These are phyloP conservation scores for Ascomycota sp. DNA, from an alignment of 2,329 filamentous ascomycete species.

Conservation along the genomic window DNA sequence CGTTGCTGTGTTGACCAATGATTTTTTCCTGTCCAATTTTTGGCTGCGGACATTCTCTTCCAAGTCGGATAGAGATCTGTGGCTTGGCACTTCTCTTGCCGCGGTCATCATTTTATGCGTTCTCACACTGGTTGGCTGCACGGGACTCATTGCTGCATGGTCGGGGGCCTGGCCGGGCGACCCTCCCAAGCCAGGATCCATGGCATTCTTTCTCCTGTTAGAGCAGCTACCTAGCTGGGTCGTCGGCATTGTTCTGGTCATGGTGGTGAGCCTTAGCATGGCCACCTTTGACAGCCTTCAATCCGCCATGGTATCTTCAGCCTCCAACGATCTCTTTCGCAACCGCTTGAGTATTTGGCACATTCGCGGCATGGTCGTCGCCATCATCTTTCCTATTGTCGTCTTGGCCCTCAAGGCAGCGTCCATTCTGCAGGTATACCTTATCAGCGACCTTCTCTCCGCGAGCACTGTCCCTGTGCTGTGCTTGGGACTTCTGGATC, in stretches of 20 bases:
- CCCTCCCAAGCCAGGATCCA: constrained; percentile 35
- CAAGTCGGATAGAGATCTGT: constrained; percentile 58
- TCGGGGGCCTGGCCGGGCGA: constrained; percentile 49
- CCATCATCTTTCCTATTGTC: constrained; percentile 54
- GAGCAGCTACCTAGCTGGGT: constrained; percentile 58
- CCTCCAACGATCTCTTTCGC: constrained; percentile 68
- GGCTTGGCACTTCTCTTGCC: constrained; percentile 53
- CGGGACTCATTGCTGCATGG: constrained; percentile 61
- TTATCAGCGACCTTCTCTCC: constrained; percentile 63
- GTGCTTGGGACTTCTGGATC: constrained; percentile 47
- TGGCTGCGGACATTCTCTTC: constrained; percentile 74
- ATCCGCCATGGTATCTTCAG: constrained; percentile 68
- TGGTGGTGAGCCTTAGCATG: constrained; percentile 58
- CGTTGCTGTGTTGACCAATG: constrained; percentile 61
- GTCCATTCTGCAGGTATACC: constrained; percentile 60
- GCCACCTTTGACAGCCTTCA: constrained; percentile 67
- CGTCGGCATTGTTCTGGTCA: constrained; percentile 62
- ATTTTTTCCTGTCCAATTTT: constrained; percentile 71
- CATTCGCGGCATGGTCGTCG: constrained; percentile 47
- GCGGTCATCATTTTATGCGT: constrained; percentile 44
- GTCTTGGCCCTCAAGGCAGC: constrained; percentile 56
- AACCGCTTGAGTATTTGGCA: constrained; percentile 60
- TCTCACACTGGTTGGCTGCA: constrained; percentile 49
- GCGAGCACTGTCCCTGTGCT: constrained; percentile 57
- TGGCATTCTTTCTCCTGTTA: constrained; percentile 58